Evolutionary conservation across 148 eudicot species (phyloP).

Genomic region (Persicaria maculosa): DNA sequence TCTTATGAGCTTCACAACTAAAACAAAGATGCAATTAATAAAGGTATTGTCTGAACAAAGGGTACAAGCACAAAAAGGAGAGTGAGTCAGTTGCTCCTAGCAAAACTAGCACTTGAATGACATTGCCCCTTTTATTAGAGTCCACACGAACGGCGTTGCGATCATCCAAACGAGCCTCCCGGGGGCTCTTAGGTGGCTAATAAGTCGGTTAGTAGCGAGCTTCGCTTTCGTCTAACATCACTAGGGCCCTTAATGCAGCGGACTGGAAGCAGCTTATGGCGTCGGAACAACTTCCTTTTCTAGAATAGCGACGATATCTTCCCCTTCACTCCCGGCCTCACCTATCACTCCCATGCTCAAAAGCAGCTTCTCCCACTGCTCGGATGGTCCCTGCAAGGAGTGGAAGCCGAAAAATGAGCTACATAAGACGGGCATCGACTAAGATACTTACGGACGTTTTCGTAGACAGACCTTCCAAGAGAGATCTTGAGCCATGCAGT

Average conservation of each 20-base stretch:
- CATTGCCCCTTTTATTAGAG: constrained; percentile 5
- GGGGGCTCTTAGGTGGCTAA: not conserved
- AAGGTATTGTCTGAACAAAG: not conserved
- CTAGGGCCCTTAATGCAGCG: not conserved
- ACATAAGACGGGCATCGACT: not conserved
- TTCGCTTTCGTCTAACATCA: not conserved
- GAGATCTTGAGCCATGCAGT: constrained; percentile 86
- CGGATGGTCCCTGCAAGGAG: constrained; percentile 61
- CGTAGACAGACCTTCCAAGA: constrained; percentile 79
- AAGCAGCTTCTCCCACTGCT: constrained; percentile 66
- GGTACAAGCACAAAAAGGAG: not conserved
- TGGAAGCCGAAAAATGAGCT: not conserved
- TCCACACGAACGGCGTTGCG: not conserved
- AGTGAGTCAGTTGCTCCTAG: not conserved
- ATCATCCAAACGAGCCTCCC: too few relatives aligned
- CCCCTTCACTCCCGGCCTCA: constrained; percentile 67
- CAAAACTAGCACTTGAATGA: not conserved
- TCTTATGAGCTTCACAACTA: too few relatives aligned
- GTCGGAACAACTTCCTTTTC: constrained; percentile 76
- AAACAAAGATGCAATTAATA: not conserved
- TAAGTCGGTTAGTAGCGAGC: not conserved
- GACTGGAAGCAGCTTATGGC: constrained; percentile 22
- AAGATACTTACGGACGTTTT: not conserved
- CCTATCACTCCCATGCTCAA: constrained; percentile 53
- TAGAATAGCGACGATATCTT: constrained; percentile 62